These are phyloP conservation scores for Phascolomyces articulosus DNA, from an alignment of 371 early-diverging fungal genomes.

Conservation along the genomic window DNA sequence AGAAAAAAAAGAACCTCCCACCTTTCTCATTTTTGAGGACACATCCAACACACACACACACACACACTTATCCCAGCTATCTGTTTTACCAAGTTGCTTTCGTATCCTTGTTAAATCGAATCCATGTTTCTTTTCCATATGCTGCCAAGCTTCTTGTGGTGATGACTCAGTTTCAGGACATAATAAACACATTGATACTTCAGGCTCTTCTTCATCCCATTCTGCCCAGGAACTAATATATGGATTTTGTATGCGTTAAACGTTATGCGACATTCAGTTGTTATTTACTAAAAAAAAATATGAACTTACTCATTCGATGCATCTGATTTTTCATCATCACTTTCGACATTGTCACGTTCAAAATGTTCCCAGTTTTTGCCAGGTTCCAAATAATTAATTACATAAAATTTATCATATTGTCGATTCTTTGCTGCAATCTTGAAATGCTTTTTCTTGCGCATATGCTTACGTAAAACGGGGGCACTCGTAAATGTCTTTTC, in stretches of 20 bases:
- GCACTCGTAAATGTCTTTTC: conserved; percentile 90
- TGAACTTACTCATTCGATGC: conserved; percentile 56
- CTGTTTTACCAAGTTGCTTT: conserved; percentile 39
- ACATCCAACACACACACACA: too few relatives aligned
- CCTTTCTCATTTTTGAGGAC: not conserved
- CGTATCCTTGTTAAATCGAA: conserved; percentile 77
- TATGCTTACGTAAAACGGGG: conserved; percentile 91
- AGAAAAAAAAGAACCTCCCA: not conserved
- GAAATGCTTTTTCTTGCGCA: conserved; percentile 99
- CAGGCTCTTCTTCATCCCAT: conserved; percentile 79
- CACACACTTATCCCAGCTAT: too few relatives aligned
- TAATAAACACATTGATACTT: conserved; percentile 77
- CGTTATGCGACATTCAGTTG: not conserved
- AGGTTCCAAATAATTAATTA: conserved; percentile 94
- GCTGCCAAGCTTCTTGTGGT: conserved; percentile 68
- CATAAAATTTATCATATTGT: conserved; percentile 92
- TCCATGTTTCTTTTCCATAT: conserved; percentile 73
- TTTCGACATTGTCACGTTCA: conserved; percentile 79
- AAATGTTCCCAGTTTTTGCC: conserved; percentile 92
- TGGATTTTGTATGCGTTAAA: not conserved
- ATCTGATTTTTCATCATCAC: conserved; percentile 67
- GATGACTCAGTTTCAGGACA: conserved; percentile 66
- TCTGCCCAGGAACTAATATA: conserved; percentile 82
- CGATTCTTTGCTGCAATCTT: conserved; percentile 90
- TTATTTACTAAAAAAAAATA: not conserved